Evolutionary conservation across 495 filamentous ascomycete species (phyloP), one percentile per base, ranked within the genome.

Genomic region (Tuber umbilicatum): DNA sequence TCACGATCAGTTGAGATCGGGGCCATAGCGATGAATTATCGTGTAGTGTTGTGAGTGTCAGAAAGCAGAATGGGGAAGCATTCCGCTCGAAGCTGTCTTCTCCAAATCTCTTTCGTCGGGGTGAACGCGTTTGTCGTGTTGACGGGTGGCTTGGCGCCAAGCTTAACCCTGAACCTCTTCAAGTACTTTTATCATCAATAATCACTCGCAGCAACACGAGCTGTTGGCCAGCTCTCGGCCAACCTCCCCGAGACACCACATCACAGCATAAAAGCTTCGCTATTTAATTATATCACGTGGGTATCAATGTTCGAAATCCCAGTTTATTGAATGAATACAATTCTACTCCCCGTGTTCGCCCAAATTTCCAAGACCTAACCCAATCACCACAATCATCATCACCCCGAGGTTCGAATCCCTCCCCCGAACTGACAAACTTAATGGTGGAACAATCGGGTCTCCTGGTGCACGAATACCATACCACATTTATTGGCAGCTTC

Each of bases 401-500:
- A n/a, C 47, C 50, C 27, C 10, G 3, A 27, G 16, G 27, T 3
- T 35, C 31, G 35, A 64, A 17, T 35, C 14, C 27, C 27, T 5
- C 17, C 7, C 14, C 55, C 55, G 14, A 64, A 31, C 55, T 12
- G 17, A 19, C 55, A 35, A 35, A 64, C 14, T 31, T 64, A 64
- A 64, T 64, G 93, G 85, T 96, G 93, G 89, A 96, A 97, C 79
- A 97, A 88, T 77, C 94, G 89, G 60, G 90, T 88, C 78, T 89
- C 90, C 86, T 97, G 93, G 87, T 97, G 92, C 38, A 96, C 90
- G 83, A 99, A 97, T 27, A 89, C 90, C 76, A 97, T 95, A 35
- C 92, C 92, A 69, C 96, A 87, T 87, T 95, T 92, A 86, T 95
- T 92, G 27, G 94, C 93, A n/a, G 94, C 93, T 82, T 92, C 90